Evolutionary conservation across 495 filamentous ascomycete genomes (phyloP), one percentile per base, ranked within the genome.

Genomic region (Neurospora sp.): DNA sequence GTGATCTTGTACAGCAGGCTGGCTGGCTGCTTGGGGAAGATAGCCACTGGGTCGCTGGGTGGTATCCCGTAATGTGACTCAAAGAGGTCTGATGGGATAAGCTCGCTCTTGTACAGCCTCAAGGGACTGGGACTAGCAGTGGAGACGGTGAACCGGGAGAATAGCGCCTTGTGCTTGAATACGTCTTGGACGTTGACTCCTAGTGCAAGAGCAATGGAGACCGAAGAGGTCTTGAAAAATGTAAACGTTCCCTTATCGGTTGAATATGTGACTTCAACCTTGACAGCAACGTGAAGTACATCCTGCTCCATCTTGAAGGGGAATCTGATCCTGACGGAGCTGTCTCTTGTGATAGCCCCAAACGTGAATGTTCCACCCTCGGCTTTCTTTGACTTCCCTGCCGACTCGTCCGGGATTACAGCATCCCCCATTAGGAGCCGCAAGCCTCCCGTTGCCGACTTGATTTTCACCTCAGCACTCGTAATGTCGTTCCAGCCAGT

Each of bases 151-250:
- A 99, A 98, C 69, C 90, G 89, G 0, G 95, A 97, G 76, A 95
- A 96, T 0, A 98, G 86, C 1, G 89, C 84, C 39, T 89, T 82
- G 70, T 92, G 87, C 79, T 96, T 96, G 86, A 99, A 99, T 44
- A 93, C 89, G 75, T 99, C 96, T 76, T 98, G 94, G 45, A 99
- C 95, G 75, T 98, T 98, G 73, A 99, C 95, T 20, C 94, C 94
- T 45, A 99, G 87, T 0, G 93, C 93, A 12, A 98, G 84, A 20
- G 88, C 83, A 8, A 92, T 90, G 1, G 89, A 87, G 35, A 93
- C 83, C n/a, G 87, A 86, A 12, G 85, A 86, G 31, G 87, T 89
- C 68, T 87, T 86, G 3, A 89, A 87, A 77, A 91, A 97, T 70
- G 86, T 83, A 75, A 96, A 98, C 40, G 80, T 83, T 2, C 93